phyloP scores from a whole-genome alignment of 2,329 filamentous ascomycete species.

The Grosmannia serpens region DNA sequence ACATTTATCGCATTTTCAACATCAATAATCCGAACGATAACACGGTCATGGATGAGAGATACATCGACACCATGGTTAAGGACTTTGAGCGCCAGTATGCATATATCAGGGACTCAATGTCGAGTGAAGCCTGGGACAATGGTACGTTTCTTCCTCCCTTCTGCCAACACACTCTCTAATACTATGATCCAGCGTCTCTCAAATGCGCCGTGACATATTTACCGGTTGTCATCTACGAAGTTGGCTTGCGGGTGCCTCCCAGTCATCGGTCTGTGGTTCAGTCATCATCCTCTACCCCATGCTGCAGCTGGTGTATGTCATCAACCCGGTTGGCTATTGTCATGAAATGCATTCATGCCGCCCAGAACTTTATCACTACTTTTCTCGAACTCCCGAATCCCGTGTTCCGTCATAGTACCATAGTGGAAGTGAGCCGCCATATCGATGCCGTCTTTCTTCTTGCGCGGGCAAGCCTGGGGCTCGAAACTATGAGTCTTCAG shows the following conservation, averaged over 20 bases:
- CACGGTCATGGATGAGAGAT: constrained; percentile 8
- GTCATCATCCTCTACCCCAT: neutral
- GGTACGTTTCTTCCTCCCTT: constrained; percentile 3
- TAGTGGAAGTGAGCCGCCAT: constrained; percentile 11
- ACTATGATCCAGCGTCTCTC: constrained; percentile 5
- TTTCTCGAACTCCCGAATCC: constrained; percentile 8
- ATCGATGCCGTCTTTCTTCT: constrained; percentile 12
- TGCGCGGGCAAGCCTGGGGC: constrained; percentile 6
- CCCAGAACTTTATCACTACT: constrained; percentile 10
- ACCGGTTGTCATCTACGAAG: constrained; percentile 12
- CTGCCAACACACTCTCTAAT: neutral
- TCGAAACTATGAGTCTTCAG: constrained; percentile 8
- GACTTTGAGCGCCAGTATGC: constrained; percentile 12
- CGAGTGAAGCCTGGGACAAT: constrained; percentile 11
- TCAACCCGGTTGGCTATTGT: constrained; percentile 9
- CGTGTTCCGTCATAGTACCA: constrained; percentile 6
- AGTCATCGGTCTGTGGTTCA: constrained; percentile 2
- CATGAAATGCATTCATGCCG: constrained; percentile 10
- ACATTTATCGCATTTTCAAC: constrained; percentile 11
- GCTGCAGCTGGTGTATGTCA: constrained; percentile 14
- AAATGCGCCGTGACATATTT: constrained; percentile 10
- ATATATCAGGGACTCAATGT: constrained; percentile 7
- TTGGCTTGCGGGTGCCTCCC: constrained; percentile 8
- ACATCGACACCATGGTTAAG: constrained; percentile 12
- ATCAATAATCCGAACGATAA: constrained; percentile 2